Evolutionary conservation across 805 yeast genomes (phyloP).

Genomic region (Scheffersomyces ergatensis): DNA sequence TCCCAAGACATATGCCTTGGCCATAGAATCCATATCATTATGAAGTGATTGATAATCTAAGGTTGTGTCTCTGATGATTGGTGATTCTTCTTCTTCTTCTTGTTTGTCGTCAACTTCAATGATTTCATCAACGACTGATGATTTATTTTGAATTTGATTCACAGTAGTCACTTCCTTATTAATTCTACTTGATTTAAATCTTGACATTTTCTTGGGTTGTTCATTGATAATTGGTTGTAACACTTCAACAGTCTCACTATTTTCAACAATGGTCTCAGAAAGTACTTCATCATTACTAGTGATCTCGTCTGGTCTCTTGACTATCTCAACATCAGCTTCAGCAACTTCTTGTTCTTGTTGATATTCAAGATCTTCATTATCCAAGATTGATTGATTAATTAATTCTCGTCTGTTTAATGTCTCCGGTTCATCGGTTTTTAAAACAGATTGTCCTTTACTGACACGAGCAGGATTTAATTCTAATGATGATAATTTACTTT

Average conservation of each 20-base stretch:
- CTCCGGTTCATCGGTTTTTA: conserved; percentile 5
- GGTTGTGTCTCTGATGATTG: conserved; percentile 19
- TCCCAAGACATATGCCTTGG: conserved; percentile 57
- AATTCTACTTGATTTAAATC: conserved; percentile 6
- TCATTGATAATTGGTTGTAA: not conserved
- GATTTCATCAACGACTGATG: not conserved
- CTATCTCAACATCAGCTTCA: conserved; percentile 10
- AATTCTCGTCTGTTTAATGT: conserved; percentile 10
- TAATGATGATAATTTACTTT: conserved; percentile 2
- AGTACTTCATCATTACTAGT: not conserved
- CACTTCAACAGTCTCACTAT: not conserved
- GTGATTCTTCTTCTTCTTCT: not conserved
- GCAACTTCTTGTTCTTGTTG: not conserved
- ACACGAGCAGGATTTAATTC: not conserved
- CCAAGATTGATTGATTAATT: conserved; percentile 11
- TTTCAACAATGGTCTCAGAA: not conserved
- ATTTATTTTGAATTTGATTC: not conserved
- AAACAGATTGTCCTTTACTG: not conserved
- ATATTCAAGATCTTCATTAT: conserved; percentile 13
- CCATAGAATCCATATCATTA: conserved; percentile 55
- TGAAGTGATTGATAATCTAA: conserved; percentile 43
- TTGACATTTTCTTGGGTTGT: conserved; percentile 7
- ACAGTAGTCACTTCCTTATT: no score
- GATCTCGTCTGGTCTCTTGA: no score
- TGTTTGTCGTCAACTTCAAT: not conserved